Conservation (phyloP, 1,284 basidiomycete species). For the Kalmanozyma brasiliensis region DNA sequence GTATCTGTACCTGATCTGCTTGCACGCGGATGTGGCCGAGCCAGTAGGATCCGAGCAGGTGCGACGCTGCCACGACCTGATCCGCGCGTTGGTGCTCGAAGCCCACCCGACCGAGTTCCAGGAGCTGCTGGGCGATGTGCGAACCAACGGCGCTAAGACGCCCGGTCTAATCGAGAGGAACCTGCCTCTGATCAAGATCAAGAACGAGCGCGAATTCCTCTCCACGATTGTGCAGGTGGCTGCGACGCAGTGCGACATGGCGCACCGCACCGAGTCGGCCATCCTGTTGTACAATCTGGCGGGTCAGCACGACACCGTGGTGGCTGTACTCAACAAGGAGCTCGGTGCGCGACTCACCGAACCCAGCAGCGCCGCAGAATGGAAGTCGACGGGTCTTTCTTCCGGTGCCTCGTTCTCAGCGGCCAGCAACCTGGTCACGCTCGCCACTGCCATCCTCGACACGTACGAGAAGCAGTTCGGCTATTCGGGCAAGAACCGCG, state of each 20-base stretch:
- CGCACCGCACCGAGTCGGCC: constrained; percentile 82
- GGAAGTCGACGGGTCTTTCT: constrained; percentile 34
- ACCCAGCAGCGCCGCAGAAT: constrained; percentile 42
- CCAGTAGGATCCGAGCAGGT: constrained; percentile 82
- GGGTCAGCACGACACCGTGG: constrained; percentile 87
- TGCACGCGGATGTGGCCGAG: constrained; percentile 75
- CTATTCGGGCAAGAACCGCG: constrained; percentile 80
- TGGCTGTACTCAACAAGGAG: constrained; percentile 86
- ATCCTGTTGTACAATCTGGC: constrained; percentile 96
- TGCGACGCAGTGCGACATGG: constrained; percentile 78
- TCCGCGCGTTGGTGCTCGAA: constrained; percentile 85
- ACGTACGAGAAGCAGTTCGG: constrained; percentile 80
- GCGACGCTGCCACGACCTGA: constrained; percentile 85
- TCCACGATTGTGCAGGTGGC: constrained; percentile 84
- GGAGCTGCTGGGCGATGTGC: constrained; percentile 87
- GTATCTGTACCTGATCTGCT: constrained; percentile 89
- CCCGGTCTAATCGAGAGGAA: constrained; percentile 87
- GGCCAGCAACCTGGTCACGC: constrained; percentile 77
- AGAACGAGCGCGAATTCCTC: constrained; percentile 79
- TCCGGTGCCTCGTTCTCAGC: constrained; percentile 72
- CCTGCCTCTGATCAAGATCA: constrained; percentile 79
- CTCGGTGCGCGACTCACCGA: constrained; percentile 76
- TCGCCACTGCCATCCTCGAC: constrained; percentile 83
- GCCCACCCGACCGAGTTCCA: constrained; percentile 78
- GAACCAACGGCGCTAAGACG: constrained; percentile 86